These are phyloP conservation scores for Mortierella sp. DNA, from an alignment of 371 early-diverging fungal species.

Conservation along the genomic window DNA sequence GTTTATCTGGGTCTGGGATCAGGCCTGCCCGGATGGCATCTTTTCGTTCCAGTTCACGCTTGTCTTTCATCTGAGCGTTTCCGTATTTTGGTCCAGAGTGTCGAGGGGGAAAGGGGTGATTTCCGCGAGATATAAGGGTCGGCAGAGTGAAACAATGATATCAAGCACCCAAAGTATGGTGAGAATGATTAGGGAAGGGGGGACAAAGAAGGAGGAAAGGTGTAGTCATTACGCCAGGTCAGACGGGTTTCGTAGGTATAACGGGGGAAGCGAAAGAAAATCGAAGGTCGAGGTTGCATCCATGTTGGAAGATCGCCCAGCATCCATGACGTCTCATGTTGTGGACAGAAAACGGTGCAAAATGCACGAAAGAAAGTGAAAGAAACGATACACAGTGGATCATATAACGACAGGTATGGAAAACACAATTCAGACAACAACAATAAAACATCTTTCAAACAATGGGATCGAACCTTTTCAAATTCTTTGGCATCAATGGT, in stretches of 20 bases:
- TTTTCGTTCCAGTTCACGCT: conserved; percentile 61
- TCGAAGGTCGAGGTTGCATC: not conserved
- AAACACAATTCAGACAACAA: not conserved
- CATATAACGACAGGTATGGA: not conserved
- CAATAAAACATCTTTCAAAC: not conserved
- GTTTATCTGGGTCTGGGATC: conserved; percentile 75
- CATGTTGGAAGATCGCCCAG: not conserved
- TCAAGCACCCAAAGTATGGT: not conserved
- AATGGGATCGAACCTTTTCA: conserved; percentile 38
- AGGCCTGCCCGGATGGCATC: conserved; percentile 62
- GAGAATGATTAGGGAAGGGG: not conserved
- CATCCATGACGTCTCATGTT: not conserved
- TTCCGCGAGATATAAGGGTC: not conserved
- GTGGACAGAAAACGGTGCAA: not conserved
- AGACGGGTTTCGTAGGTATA: not conserved
- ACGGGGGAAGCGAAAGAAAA: not conserved
- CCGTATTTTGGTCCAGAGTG: not conserved
- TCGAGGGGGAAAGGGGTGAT: not conserved
- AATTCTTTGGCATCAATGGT: conserved; percentile 30
- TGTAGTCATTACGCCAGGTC: conserved; percentile 11
- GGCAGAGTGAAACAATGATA: not conserved
- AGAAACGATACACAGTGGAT: not conserved
- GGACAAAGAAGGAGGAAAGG: not conserved
- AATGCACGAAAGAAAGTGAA: not conserved
- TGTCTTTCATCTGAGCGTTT: conserved; percentile 59